Conservation (phyloP, 805 yeast species). For the Suhomyces kilbournensis region DNA sequence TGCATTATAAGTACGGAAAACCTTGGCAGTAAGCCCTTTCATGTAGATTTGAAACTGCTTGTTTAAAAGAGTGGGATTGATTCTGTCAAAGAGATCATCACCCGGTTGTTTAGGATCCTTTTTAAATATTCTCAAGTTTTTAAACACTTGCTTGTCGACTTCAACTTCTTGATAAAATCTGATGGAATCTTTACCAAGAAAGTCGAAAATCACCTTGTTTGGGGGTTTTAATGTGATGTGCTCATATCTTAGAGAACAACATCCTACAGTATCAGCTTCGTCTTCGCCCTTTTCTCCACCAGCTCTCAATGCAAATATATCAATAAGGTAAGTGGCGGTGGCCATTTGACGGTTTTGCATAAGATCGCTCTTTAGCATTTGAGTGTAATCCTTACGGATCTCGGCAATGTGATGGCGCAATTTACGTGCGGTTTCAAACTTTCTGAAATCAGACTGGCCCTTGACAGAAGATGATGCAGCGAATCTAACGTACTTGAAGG, state of each 20-base stretch:
- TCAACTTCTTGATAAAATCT: slow-evolving; percentile 89
- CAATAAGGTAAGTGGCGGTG: slow-evolving; percentile 89
- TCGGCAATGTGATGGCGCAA: slow-evolving; percentile 67
- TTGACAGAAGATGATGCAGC: slow-evolving; percentile 89
- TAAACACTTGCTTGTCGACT: slow-evolving; percentile 89
- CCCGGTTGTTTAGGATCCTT: slow-evolving; percentile 87
- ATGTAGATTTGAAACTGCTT: slow-evolving; percentile 84
- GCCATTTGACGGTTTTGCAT: slow-evolving; percentile 92
- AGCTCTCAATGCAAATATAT: slow-evolving; percentile 91
- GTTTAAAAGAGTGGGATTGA: slow-evolving; percentile 79
- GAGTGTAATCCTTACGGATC: slow-evolving; percentile 73
- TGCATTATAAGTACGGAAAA: slow-evolving; percentile 95
- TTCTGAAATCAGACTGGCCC: slow-evolving; percentile 86
- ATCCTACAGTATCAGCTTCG: slow-evolving; percentile 97
- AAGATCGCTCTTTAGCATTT: slow-evolving; percentile 63
- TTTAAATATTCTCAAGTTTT: slow-evolving; percentile 81
- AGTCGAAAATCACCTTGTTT: slow-evolving; percentile 80
- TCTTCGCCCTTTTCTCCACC: slow-evolving; percentile 98
- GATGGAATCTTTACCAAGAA: slow-evolving; percentile 93
- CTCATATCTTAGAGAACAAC: slow-evolving; percentile 90
- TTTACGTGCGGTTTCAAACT: slow-evolving; percentile 91
- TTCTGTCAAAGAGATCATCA: slow-evolving; percentile 86
- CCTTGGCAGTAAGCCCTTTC: slow-evolving; percentile 94
- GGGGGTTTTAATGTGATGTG: slow-evolving; percentile 87
- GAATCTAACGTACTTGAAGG: slow-evolving; percentile 83